phyloP scores from a whole-genome alignment of 805 yeast genomes.

The Zygosaccharomyces siamensis region DNA sequence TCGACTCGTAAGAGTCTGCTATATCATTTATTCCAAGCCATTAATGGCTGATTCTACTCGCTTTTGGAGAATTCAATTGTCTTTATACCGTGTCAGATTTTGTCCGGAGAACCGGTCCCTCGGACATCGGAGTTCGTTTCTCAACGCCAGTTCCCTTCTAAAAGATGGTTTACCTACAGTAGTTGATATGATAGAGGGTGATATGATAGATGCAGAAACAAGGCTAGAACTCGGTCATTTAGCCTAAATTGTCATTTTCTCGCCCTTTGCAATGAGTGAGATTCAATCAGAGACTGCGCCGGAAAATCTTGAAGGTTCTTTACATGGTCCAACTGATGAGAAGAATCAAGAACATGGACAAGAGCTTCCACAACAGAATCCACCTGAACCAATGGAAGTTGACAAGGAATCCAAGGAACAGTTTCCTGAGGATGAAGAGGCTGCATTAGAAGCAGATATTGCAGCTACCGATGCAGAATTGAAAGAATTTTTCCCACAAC shows the following conservation, averaged over 20 bases:
- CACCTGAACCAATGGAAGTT: conserved; percentile 8
- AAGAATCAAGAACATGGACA: neutral
- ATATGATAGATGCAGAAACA: neutral
- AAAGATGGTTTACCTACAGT: neutral
- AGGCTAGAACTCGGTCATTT: neutral
- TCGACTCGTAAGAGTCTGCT: too few relatives aligned
- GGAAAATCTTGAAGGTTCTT: neutral
- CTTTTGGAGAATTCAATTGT: neutral
- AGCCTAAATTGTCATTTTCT: neutral
- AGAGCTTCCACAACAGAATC: neutral
- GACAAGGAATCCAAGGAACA: conserved; percentile 4
- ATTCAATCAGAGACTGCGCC: neutral
- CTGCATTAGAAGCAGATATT: neutral
- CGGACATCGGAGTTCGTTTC: neutral
- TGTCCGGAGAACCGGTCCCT: neutral
- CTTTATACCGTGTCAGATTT: neutral
- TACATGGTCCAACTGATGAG: neutral
- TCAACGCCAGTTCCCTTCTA: neutral
- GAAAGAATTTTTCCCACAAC: conserved; percentile 15
- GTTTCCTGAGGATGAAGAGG: neutral
- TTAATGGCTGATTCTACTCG: too few relatives aligned
- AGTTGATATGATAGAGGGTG: neutral
- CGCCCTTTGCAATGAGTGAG: neutral
- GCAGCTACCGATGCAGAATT: conserved; percentile 3
- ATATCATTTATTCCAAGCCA: too few relatives aligned